Conservation (phyloP, 1,284 basidiomycete species). For the Ustilago hordei region DNA sequence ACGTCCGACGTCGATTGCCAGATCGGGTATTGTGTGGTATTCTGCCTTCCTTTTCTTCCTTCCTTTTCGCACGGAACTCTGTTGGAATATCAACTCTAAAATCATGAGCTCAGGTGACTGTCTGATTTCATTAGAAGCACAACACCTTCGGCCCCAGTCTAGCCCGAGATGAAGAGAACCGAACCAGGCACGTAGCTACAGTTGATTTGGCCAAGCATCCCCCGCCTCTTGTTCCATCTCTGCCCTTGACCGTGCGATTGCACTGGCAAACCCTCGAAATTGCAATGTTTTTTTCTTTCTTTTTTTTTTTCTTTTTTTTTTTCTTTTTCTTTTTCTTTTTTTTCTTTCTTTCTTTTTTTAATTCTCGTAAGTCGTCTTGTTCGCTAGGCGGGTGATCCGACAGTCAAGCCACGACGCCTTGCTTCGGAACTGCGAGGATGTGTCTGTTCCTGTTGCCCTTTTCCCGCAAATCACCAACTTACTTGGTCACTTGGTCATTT, state of each 20-base stretch:
- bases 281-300: not conserved
- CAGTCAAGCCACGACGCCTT: slow-evolving; percentile 4
- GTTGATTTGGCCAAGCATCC: too few species aligned
- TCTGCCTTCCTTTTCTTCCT: not conserved
- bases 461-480: not conserved
- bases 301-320: not conserved
- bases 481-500: not conserved
- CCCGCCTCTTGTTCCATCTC: too few species aligned
- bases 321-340: not conserved
- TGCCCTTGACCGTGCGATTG: too few species aligned
- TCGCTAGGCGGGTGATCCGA: not conserved
- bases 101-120: too few species aligned
- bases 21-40: slow-evolving; percentile 2
- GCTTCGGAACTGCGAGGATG: slow-evolving; percentile 27
- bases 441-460: not conserved
- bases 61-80: not conserved
- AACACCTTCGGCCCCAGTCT: not conserved
- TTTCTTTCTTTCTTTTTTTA: not conserved
- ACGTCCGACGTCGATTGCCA: slow-evolving; percentile 21
- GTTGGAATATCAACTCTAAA: too few species aligned
- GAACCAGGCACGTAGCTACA: not conserved
- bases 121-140: too few species aligned
- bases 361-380: not conserved
- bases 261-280: not conserved
- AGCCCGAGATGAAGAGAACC: not conserved